phyloP scores from a whole-genome alignment of 495 filamentous ascomycete species.

The Opeltia flavorubescens region DNA sequence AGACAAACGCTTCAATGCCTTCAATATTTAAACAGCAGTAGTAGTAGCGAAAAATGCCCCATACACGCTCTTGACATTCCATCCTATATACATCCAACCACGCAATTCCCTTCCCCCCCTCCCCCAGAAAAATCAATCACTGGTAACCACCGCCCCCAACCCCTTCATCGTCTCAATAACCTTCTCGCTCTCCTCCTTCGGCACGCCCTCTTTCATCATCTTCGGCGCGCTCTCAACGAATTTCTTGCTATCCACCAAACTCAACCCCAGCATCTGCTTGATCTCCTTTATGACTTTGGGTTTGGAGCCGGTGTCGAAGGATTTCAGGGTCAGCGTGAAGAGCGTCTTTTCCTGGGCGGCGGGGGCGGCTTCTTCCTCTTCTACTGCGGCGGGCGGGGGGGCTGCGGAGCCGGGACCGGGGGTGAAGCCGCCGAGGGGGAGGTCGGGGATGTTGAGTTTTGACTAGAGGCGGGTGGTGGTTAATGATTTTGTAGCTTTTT shows the following conservation, averaged over 20 bases:
- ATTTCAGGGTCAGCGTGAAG: constrained; percentile 85
- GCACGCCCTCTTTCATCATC: constrained; percentile 93
- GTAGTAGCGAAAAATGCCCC: too few species aligned
- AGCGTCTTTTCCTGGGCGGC: constrained; percentile 87
- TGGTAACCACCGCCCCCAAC: constrained; percentile 73
- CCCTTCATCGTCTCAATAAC: constrained; percentile 87
- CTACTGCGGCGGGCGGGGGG: constrained; percentile 52
- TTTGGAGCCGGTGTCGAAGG: constrained; percentile 77
- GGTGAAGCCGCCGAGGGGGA: constrained; percentile 80
- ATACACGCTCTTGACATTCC: background rate
- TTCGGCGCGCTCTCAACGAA: constrained; percentile 97
- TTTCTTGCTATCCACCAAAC: constrained; percentile 98
- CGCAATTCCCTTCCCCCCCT: background rate
- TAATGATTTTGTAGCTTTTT: constrained; percentile 6
- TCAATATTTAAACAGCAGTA: too few species aligned
- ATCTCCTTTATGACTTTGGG: constrained; percentile 99
- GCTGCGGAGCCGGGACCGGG: constrained; percentile 39
- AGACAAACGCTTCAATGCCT: too few species aligned
- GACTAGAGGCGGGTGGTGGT: constrained; percentile 37
- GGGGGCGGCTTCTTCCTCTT: constrained; percentile 73
- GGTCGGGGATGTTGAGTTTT: constrained; percentile 93
- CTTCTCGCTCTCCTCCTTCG: constrained; percentile 98
- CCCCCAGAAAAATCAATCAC: constrained; percentile 57
- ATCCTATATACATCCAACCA: background rate
- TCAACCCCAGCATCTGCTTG: constrained; percentile 87